A percentile compares a stretch with the other conserved stretches of the same genome.
These are phyloP conservation scores for Mimosa pudica DNA, from an alignment of 306 rosid species.

Conservation along the genomic window DNA sequence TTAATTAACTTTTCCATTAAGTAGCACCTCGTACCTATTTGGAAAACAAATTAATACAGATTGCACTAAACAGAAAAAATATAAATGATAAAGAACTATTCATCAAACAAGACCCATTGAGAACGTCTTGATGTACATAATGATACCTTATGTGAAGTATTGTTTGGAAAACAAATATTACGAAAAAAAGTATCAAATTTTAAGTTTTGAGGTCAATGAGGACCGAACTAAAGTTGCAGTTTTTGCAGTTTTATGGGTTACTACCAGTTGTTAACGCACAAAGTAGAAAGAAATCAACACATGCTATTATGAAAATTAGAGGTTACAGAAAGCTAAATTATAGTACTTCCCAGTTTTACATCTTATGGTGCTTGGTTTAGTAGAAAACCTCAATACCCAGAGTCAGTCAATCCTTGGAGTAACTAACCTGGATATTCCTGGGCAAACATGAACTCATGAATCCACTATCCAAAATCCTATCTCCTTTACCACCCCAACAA, in stretches of 20 bases:
- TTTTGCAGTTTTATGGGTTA: neutral
- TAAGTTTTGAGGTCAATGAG: neutral
- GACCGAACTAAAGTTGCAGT: neutral
- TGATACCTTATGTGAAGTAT: neutral
- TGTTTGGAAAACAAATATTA: neutral
- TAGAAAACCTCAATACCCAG: conserved; percentile 36
- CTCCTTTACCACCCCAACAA: conserved; percentile 77
- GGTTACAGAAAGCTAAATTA: conserved; percentile 61
- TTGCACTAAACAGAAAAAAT: too few species aligned
- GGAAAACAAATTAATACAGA: too few species aligned
- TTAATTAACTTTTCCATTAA: too few species aligned
- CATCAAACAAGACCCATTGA: neutral
- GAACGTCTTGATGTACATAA: neutral
- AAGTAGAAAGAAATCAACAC: conserved; percentile 46
- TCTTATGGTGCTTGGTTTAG: conserved; percentile 36
- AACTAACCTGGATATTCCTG: conserved; percentile 63
- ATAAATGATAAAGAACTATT: neutral
- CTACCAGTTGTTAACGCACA: neutral
- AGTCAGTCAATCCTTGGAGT: conserved; percentile 58
- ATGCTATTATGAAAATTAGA: conserved; percentile 59
- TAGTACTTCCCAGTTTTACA: conserved; percentile 44
- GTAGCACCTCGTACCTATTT: too few species aligned
- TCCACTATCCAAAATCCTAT: conserved; percentile 64
- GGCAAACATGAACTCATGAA: conserved; percentile 86
- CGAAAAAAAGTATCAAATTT: neutral